Conservation (phyloP, 2,329 filamentous ascomycete genomes). For the Phyllosticta capitalensis region DNA sequence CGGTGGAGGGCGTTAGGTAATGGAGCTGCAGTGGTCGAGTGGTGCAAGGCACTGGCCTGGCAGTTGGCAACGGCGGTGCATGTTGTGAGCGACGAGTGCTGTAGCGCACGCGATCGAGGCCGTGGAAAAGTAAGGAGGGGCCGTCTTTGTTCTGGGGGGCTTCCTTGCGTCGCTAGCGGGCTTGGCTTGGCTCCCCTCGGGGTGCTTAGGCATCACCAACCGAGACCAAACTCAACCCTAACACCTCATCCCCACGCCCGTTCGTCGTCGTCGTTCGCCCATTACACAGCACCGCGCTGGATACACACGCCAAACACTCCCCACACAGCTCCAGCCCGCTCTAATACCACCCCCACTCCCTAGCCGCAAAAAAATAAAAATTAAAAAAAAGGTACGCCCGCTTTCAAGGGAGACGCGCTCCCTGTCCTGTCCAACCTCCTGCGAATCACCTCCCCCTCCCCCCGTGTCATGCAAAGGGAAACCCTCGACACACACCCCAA, state of each 20-base stretch:
- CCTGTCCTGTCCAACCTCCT: slow-evolving; percentile 9
- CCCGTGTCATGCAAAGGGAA: slow-evolving; percentile 1
- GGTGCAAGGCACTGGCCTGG: background rate
- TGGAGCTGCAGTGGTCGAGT: background rate
- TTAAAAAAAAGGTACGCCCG: background rate
- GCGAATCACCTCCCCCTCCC: slow-evolving; percentile 1
- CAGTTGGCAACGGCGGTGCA: background rate
- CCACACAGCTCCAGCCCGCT: background rate
- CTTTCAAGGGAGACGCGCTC: no score
- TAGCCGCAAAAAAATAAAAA: no score
- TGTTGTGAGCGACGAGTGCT: background rate
- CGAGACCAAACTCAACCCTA: background rate
- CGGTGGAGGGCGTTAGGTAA: background rate
- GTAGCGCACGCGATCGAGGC: background rate
- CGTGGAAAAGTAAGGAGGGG: background rate
- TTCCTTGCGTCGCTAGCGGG: background rate
- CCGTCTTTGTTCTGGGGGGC: background rate
- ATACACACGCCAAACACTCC: background rate
- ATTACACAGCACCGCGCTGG: background rate
- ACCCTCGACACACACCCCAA: slow-evolving; percentile 2
- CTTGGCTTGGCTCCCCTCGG: background rate
- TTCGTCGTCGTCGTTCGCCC: background rate
- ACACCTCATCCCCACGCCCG: background rate
- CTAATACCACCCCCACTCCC: no score
- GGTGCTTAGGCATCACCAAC: background rate